These are phyloP conservation scores for Podaxis sp. DNA, from an alignment of 768 basidiomycete genomes.

Conservation along the genomic window DNA sequence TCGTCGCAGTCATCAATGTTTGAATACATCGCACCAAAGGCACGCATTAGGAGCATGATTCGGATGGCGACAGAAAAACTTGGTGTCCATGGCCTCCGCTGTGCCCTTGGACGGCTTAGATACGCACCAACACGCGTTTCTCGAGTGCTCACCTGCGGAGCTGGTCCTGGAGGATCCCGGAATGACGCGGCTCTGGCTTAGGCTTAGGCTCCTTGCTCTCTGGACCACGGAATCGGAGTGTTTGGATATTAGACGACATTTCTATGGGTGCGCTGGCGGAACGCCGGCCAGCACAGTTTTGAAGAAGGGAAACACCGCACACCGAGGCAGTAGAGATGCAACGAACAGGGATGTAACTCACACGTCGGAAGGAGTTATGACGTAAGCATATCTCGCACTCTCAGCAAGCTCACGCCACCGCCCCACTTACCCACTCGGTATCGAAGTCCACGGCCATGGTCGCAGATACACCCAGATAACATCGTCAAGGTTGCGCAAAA, in stretches of 20 bases:
- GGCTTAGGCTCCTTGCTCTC: constrained; percentile 22
- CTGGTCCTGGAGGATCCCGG: constrained; percentile 73
- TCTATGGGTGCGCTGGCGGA: constrained; percentile 9
- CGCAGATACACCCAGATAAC: not conserved
- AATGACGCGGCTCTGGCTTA: constrained; percentile 28
- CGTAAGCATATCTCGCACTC: constrained; percentile 1
- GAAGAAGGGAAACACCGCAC: not conserved
- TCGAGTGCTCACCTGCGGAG: constrained; percentile 54
- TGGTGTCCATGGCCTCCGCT: constrained; percentile 82
- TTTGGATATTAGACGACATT: constrained; percentile 40
- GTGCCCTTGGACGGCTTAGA: constrained; percentile 43
- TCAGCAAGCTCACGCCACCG: not conserved
- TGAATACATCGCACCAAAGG: constrained; percentile 90
- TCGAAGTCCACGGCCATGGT: not conserved
- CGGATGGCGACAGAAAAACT: constrained; percentile 83
- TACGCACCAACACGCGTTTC: constrained; percentile 1
- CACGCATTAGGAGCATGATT: constrained; percentile 76
- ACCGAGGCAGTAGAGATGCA: not conserved
- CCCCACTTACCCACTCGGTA: not conserved
- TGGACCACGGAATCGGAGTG: constrained; percentile 52
- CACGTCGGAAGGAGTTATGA: not conserved
- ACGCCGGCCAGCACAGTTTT: not conserved
- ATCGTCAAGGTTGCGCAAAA: not conserved
- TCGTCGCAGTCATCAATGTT: constrained; percentile 97
- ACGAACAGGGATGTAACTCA: not conserved